Percentiles rank a stretch among this genome's conserved stretches.
phyloP scores from a whole-genome alignment of 768 basidiomycete genomes.

The Xerocomellus dryophilus region DNA sequence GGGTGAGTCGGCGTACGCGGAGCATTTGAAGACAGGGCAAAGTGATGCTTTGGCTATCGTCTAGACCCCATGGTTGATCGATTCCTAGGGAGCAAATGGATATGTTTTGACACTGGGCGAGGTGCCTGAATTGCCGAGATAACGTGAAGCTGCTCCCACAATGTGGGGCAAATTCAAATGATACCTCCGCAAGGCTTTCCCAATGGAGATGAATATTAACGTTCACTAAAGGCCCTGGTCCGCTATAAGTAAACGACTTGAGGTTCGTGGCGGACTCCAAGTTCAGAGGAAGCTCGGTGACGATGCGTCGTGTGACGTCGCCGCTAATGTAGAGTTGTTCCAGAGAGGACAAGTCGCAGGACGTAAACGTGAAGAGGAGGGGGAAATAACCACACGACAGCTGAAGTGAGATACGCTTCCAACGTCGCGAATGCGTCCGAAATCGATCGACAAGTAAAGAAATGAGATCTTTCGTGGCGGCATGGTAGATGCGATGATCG shows the following conservation, averaged over 20 bases:
- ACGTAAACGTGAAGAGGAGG: conserved; percentile 15
- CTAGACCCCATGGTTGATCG: not conserved
- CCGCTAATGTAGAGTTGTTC: conserved; percentile 12
- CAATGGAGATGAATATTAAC: conserved; percentile 7
- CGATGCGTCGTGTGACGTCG: not conserved
- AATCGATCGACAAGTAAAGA: conserved; percentile 13
- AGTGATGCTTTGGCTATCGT: not conserved
- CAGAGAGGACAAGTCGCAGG: conserved; percentile 14
- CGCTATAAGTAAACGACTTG: conserved; percentile 16
- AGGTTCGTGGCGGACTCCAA: conserved; percentile 12
- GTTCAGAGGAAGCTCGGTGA: not conserved
- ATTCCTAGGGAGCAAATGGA: conserved; percentile 20
- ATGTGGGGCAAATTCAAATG: conserved; percentile 11
- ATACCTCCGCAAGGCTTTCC: conserved; percentile 12
- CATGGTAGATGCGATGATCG: conserved; percentile 16
- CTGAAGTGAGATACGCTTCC: conserved; percentile 14
- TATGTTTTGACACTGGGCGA: conserved; percentile 19
- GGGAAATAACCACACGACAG: conserved; percentile 12
- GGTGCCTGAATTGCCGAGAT: conserved; percentile 2
- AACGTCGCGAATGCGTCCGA: conserved; percentile 14
- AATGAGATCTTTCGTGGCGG: conserved; percentile 6
- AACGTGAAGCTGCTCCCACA: conserved; percentile 1
- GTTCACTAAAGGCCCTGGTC: not conserved
- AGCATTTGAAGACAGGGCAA: conserved; percentile 14
- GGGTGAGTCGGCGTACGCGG: conserved; percentile 14